Conservation (phyloP, 345 rosid species). For the Syzygium aqueum region DNA sequence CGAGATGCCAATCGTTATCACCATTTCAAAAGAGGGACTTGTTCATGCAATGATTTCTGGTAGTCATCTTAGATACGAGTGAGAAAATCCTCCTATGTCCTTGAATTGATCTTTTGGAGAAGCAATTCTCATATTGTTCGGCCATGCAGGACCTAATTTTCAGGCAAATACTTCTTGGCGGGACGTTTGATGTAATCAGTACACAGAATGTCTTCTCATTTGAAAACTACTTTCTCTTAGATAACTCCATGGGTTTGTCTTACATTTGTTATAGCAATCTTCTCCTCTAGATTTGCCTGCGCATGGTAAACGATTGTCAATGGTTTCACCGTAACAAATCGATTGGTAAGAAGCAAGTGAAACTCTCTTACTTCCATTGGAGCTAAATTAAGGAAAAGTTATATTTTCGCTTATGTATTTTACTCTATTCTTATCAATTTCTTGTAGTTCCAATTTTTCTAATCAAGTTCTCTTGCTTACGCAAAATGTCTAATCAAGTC, state of each 20-base stretch:
- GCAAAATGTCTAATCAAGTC: neutral
- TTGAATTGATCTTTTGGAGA: neutral
- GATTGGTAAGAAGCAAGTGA: neutral
- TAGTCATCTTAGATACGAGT: neutral
- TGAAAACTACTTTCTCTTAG: neutral
- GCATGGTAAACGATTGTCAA: neutral
- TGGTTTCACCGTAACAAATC: neutral
- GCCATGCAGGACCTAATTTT: neutral
- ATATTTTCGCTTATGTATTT: neutral
- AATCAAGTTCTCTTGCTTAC: neutral
- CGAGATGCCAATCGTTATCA: neutral
- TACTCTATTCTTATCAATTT: neutral
- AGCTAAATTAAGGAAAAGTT: neutral
- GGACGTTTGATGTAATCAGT: neutral
- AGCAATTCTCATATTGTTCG: neutral
- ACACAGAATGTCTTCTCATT: neutral
- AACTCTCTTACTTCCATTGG: neutral
- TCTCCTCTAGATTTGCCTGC: neutral
- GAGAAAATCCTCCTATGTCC: neutral
- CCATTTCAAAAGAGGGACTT: neutral
- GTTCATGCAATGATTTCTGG: conserved; percentile 1
- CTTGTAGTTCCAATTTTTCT: neutral
- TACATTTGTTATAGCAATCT: neutral
- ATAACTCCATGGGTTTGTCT: neutral
- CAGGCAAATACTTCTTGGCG: neutral